phyloP scores from a whole-genome alignment of 2,329 filamentous ascomycete genomes.

The Drechslerella stenobrocha region DNA sequence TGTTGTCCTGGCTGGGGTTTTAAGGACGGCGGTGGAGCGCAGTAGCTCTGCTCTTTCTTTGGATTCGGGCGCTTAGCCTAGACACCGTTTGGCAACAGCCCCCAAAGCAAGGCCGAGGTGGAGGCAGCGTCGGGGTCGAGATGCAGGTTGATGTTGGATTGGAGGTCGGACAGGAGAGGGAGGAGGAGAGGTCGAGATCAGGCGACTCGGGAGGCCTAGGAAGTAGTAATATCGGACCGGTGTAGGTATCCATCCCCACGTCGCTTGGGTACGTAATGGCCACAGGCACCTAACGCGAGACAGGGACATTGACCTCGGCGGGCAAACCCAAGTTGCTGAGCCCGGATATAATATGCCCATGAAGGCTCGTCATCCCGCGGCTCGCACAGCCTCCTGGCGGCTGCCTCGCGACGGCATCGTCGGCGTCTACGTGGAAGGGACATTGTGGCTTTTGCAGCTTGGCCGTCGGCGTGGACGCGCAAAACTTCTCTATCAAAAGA shows the following conservation, averaged over 20 bases:
- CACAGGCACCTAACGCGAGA: neutral
- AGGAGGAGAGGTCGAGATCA: slow-evolving; percentile 9
- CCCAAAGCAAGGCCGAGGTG: neutral
- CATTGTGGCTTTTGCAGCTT: too few relatives aligned
- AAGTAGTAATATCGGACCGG: neutral
- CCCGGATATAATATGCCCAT: too few relatives aligned
- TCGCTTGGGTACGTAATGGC: neutral
- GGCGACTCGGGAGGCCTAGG: slow-evolving; percentile 12
- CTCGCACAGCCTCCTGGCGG: slow-evolving; percentile 5
- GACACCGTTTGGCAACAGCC: slow-evolving; percentile 4
- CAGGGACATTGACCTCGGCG: neutral
- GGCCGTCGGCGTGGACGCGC: too few relatives aligned
- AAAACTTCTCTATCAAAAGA: too few relatives aligned
- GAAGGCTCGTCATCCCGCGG: slow-evolving; percentile 1
- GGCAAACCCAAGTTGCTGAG: too few relatives aligned
- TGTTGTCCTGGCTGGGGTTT: slow-evolving; percentile 7
- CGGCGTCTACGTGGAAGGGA: too few relatives aligned
- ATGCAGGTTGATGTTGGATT: slow-evolving; percentile 13
- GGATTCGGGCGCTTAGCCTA: neutral
- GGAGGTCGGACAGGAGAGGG: neutral
- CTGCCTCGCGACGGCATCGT: too few relatives aligned
- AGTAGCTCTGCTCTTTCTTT: too few relatives aligned
- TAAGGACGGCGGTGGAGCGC: neutral
- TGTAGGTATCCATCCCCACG: neutral
- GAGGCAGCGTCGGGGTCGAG: slow-evolving; percentile 67